Evolutionary conservation across 192 early-diverging fungal species (phyloP), one percentile per base, ranked within the genome.

Genomic region (Podochytrium sp.): DNA sequence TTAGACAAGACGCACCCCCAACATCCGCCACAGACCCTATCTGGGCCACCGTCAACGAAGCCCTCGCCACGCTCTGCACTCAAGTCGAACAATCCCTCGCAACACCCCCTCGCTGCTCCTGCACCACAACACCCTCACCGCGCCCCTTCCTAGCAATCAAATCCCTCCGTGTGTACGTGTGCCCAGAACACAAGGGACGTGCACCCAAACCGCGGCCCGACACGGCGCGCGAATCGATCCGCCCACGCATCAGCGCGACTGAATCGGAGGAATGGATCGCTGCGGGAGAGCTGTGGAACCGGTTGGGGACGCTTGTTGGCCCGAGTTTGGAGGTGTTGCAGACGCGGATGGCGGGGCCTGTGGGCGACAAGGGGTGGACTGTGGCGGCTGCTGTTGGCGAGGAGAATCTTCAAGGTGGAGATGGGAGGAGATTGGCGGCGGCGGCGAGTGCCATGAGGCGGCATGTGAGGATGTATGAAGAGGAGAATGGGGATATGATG

Each of bases 341-440:
- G 34, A 32, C 60, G 55, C 33, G 69, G 29, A 29, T 71, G 1
- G 34, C 18, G 20, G 69, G 69, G 2, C 55, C 69, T 0, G 29
- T 71, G 6, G 69, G 57, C 3, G 39, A 30, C n/a, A n/a, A 32
- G 20, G 69, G 69, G 2, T 71, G 69, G 69, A 47, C 60, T 29
- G 63, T 47, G 10, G n/a, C 40, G 7, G n/a, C 27, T 20, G 41
- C 12, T 2, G 29, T 25, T 41, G 35, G 63, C n/a, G n/a, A n/a
- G n/a, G n/a, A n/a, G n/a, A n/a, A n/a, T n/a, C n/a, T n/a, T n/a
- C n/a, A n/a, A n/a, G n/a, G n/a, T n/a, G n/a, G n/a, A n/a, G n/a
- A n/a, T n/a, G n/a, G n/a, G 6, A 62, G 16, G 7, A 18, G 7
- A 3, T 14, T 35, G 60, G 52, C n/a, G 0, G 32, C 7, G n/a